Evolutionary conservation across 1,284 basidiomycete species (phyloP).

Genomic region (Leccinum pseudoinsigne): DNA sequence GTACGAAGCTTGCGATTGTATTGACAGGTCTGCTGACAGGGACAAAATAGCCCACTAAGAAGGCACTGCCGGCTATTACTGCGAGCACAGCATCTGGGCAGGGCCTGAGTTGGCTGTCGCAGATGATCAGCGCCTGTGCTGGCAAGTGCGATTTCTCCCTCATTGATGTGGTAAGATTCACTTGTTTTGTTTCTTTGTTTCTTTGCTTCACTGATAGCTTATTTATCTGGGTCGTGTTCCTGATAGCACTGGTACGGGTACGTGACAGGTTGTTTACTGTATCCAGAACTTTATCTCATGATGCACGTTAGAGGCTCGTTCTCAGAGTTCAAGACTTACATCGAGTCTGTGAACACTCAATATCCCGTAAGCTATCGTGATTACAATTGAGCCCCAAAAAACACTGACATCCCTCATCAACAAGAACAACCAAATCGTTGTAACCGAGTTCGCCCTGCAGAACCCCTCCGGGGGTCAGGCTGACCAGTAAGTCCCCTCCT

Average conservation of each 20-base stretch:
- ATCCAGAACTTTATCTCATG: conserved; percentile 2
- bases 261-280: not conserved
- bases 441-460: conserved; percentile 35
- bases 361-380: conserved; percentile 29
- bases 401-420: conserved; percentile 6
- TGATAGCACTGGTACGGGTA: conserved; percentile 38
- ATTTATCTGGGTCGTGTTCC: not conserved
- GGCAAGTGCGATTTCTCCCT: conserved; percentile 34
- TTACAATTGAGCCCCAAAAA: not conserved
- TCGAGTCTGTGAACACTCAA: conserved; percentile 28
- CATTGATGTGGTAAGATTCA: conserved; percentile 29
- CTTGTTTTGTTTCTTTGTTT: not conserved
- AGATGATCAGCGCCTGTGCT: conserved; percentile 35
- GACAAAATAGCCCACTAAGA: conserved; percentile 29
- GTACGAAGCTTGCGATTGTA: conserved; percentile 13
- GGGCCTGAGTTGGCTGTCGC: conserved; percentile 34
- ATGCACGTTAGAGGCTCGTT: conserved; percentile 22
- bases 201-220: not conserved
- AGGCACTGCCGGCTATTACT: conserved; percentile 37
- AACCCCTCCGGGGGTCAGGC: conserved; percentile 34
- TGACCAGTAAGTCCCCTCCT: conserved; percentile 29
- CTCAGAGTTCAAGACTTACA: conserved; percentile 27
- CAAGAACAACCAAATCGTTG: conserved; percentile 22
- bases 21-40: not conserved
- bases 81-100: conserved; percentile 29